These are phyloP conservation scores for Stromatinia cepivora DNA, from an alignment of 2,329 filamentous ascomycete genomes.

Conservation along the genomic window DNA sequence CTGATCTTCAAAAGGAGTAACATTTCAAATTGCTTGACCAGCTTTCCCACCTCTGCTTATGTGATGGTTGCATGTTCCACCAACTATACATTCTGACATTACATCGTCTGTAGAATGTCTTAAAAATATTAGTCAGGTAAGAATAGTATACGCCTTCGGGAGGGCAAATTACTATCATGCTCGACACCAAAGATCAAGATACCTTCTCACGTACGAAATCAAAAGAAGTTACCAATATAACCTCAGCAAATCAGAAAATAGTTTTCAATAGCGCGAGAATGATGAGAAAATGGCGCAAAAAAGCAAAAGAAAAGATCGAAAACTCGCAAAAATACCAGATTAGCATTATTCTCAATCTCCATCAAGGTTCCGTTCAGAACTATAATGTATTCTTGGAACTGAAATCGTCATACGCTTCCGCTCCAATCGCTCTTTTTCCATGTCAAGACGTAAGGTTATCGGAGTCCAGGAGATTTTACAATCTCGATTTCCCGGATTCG, in stretches of 20 bases:
- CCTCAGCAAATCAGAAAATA: slow-evolving; percentile 2
- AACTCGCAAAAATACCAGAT: not conserved
- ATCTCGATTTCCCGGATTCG: not conserved
- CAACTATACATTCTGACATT: slow-evolving; percentile 6
- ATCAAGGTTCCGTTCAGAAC: not conserved
- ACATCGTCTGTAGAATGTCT: slow-evolving; percentile 22
- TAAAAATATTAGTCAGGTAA: slow-evolving; percentile 21
- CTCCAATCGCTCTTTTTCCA: not conserved
- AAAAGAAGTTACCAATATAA: slow-evolving; percentile 1
- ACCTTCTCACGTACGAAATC: slow-evolving; percentile 1
- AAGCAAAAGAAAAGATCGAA: not conserved
- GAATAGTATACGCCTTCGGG: slow-evolving; percentile 1
- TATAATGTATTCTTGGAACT: not conserved
- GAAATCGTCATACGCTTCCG: not conserved
- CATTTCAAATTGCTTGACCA: slow-evolving; percentile 7
- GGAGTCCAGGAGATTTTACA: not conserved
- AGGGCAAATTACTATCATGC: slow-evolving; percentile 9
- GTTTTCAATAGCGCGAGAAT: slow-evolving; percentile 5
- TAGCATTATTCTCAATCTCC: not conserved
- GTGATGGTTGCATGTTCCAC: slow-evolving; percentile 18
- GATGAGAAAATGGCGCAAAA: not conserved
- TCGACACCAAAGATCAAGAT: slow-evolving; percentile 8
- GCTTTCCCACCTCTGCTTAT: slow-evolving; percentile 4
- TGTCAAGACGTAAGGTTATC: not conserved
- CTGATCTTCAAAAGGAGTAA: not conserved